phyloP scores from a whole-genome alignment of 1,284 basidiomycete species.

The Malassezia slooffiae region DNA sequence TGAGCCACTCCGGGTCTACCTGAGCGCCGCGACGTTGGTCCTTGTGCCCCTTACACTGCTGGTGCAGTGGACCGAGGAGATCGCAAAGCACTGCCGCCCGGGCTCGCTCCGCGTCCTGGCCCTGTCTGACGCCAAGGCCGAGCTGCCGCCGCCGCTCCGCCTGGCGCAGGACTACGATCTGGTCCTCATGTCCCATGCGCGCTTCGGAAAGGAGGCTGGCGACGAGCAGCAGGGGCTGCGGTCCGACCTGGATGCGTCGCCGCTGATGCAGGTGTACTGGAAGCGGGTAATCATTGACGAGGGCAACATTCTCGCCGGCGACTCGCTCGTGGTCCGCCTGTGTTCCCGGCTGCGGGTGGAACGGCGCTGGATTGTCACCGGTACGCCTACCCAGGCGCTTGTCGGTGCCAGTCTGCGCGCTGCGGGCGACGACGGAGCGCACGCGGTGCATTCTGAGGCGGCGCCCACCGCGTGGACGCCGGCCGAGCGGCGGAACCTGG shows the following conservation, averaged over 20 bases:
- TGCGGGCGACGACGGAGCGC: neutral
- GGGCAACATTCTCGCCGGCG: slow-evolving; percentile 16
- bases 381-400: slow-evolving; percentile 17
- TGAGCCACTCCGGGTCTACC: slow-evolving; percentile 11
- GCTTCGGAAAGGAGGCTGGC: slow-evolving; percentile 18
- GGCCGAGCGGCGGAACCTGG: slow-evolving; percentile 18
- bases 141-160: slow-evolving; percentile 4
- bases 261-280: slow-evolving; percentile 16
- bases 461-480: slow-evolving; percentile 12
- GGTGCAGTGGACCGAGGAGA: slow-evolving; percentile 17
- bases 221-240: slow-evolving; percentile 12
- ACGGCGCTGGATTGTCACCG: slow-evolving; percentile 20
- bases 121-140: slow-evolving; percentile 4
- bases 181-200: slow-evolving; percentile 14
- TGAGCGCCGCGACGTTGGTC: slow-evolving; percentile 17
- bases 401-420: slow-evolving; percentile 5
- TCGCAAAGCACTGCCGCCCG: slow-evolving; percentile 14
- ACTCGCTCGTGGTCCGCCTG: slow-evolving; percentile 16
- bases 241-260: slow-evolving; percentile 5
- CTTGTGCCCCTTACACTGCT: slow-evolving; percentile 18
- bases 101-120: slow-evolving; percentile 9
- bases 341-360: slow-evolving; percentile 16
- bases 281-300: slow-evolving; percentile 21
- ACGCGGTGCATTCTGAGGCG: neutral
- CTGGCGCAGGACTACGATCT: slow-evolving; percentile 18